A percentile compares a stretch with the other conserved stretches of the same genome.
Evolutionary conservation across 2,329 filamentous ascomycete genomes (phyloP).

Genomic region (Plenodomus lindquistii): DNA sequence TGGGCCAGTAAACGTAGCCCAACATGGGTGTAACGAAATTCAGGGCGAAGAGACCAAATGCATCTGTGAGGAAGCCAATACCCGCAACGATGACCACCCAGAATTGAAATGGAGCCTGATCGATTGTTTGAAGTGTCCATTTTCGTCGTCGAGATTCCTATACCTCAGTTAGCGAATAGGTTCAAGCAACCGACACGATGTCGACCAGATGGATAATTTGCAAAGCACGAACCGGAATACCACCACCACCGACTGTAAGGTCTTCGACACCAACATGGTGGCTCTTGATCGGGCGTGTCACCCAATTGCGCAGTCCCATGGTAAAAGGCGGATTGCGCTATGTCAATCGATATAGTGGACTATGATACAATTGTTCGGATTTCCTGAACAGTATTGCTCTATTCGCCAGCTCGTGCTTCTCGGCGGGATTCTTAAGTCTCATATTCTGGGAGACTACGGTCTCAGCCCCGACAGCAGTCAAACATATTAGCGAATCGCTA

Average conservation of each 20-base stretch:
- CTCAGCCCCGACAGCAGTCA: slow-evolving; percentile 22
- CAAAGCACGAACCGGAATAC: slow-evolving; percentile 30
- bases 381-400: too few species aligned
- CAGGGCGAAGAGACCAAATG: slow-evolving; percentile 46
- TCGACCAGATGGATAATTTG: background rate
- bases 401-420: too few species aligned
- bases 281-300: slow-evolving; percentile 35
- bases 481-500: too few species aligned
- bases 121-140: slow-evolving; percentile 41
- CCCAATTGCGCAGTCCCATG: slow-evolving; percentile 38
- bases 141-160: slow-evolving; percentile 33
- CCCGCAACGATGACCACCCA: slow-evolving; percentile 47
- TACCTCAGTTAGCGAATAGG: background rate
- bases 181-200: background rate
- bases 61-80: slow-evolving; percentile 47
- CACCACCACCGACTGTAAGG: slow-evolving; percentile 36
- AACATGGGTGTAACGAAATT: slow-evolving; percentile 48
- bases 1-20: slow-evolving; percentile 45
- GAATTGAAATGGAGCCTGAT: slow-evolving; percentile 36
- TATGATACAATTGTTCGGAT: background rate
- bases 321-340: background rate
- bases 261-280: slow-evolving; percentile 36
- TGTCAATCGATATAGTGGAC: too few species aligned
- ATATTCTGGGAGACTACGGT: background rate
- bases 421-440: too few species aligned